Base-by-base conservation (phyloP, 305 asterid species). In the Fraxinus latifolia region DNA sequence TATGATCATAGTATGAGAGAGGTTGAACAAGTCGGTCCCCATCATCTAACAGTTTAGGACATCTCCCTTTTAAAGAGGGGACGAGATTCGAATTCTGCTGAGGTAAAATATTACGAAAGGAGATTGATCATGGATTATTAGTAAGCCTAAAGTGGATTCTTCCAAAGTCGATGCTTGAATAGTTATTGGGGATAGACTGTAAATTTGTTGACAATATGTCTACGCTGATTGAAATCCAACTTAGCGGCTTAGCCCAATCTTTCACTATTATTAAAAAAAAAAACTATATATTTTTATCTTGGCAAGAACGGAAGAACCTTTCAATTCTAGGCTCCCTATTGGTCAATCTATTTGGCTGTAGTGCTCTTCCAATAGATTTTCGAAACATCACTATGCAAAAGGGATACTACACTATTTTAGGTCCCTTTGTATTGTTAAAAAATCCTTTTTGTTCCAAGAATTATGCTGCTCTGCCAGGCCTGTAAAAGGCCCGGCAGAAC, bases 291-390 rank as follows among this genome's bases (percentile, higher is more conserved):
- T 25, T 6, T 6, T 65, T 62, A 7, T 62, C 15, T 8, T 9
- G 73, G 32, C 33, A 65, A 23, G 34, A 65, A 65, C 39, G 32
- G n/a, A 65, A 23, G 34, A 65, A 65, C 39, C 72, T 77, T 71
- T 77, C 44, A 21, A 55, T 23, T 50, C 44, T 75, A 39, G 79
- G 47, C 70, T 76, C 67, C 34, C 78, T 76, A 60, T 74, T 84
- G 81, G 83, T 78, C 87, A 85, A 83, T 32, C 31, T 50, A 79
- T 80, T 25, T 55, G 76, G 88, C 70, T 58, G 77, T 76, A 84
- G 65, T n/a, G 14, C 33, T 65, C 73, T 21, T 7, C 72, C 34
- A 23, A 75, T 33, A 34, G 53, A 25, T 62, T 72, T 77, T 78
- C 58, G 36, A 71, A 81, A 55, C 68, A 73, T 15, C 78, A 25